Evolutionary conservation across 768 basidiomycete species (phyloP).

Genomic region (Mycena haematopus): DNA sequence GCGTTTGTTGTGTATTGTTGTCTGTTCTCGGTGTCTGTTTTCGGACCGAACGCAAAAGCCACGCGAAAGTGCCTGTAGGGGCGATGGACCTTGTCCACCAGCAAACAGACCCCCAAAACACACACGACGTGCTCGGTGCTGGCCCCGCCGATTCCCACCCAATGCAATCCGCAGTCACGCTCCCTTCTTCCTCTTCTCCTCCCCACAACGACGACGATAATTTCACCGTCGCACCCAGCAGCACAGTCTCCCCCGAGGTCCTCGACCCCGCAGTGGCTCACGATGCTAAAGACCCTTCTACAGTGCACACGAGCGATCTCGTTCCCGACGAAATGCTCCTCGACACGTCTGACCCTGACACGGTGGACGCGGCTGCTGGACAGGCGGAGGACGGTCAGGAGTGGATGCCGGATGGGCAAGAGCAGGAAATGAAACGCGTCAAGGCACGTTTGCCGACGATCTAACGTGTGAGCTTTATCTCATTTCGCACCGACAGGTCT

Average conservation of each 20-base stretch:
- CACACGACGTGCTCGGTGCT: conserved; percentile 35
- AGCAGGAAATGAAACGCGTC: conserved; percentile 85
- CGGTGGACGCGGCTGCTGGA: conserved; percentile 40
- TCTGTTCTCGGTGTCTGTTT: too few species aligned
- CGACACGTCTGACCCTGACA: conserved; percentile 50
- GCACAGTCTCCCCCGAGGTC: conserved; percentile 20
- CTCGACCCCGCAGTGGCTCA: conserved; percentile 24
- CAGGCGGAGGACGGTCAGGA: conserved; percentile 64
- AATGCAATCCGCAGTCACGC: conserved; percentile 36
- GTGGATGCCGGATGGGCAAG: conserved; percentile 62
- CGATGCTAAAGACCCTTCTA: conserved; percentile 44
- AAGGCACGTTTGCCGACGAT: conserved; percentile 58
- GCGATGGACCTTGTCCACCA: conserved; percentile 50
- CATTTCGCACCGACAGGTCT: conserved; percentile 64
- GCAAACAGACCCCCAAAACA: conserved; percentile 22
- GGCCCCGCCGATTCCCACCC: conserved; percentile 35
- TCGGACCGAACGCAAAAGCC: too few species aligned
- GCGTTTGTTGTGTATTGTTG: too few species aligned
- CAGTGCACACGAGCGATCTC: conserved; percentile 43
- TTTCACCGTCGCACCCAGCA: conserved; percentile 26
- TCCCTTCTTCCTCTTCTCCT: conserved; percentile 27
- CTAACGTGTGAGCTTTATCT: conserved; percentile 32
- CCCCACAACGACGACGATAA: conserved; percentile 26
- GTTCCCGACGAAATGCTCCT: conserved; percentile 51
- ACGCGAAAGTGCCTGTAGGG: too few species aligned